Evolutionary conservation across 2,329 filamentous ascomycete genomes (phyloP).

Genomic region (Fusarium fujikuroi): DNA sequence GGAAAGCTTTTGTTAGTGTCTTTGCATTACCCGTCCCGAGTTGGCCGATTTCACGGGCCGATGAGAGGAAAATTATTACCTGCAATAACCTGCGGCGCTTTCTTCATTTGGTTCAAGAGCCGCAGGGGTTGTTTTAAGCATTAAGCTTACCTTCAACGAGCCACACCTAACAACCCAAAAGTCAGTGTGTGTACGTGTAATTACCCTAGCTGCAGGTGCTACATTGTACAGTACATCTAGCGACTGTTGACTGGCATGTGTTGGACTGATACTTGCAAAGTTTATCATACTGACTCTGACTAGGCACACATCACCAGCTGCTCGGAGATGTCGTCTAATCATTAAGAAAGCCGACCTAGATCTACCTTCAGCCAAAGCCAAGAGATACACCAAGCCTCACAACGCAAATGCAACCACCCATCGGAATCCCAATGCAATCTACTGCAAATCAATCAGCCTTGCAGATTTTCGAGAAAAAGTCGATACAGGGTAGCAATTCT

Average conservation of each 20-base stretch:
- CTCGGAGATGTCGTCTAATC: too few species aligned
- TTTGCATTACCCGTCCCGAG: neutral
- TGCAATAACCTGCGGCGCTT: constrained; percentile 14
- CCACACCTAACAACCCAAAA: constrained; percentile 5
- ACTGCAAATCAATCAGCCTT: constrained; percentile 2
- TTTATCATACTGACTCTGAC: neutral
- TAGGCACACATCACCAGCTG: neutral
- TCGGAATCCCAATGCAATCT: neutral
- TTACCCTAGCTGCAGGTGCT: neutral
- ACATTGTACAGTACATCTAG: neutral
- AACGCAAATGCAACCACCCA: neutral
- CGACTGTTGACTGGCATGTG: neutral
- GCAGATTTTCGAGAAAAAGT: neutral
- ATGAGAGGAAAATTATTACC: constrained; percentile 10
- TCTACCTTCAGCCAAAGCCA: neutral
- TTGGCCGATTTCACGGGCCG: constrained; percentile 8
- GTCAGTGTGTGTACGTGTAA: neutral
- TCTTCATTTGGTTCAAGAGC: neutral
- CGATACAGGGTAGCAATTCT: neutral
- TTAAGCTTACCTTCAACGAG: constrained; percentile 15
- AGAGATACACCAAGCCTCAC: neutral
- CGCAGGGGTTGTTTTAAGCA: constrained; percentile 14
- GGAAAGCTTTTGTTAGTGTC: neutral
- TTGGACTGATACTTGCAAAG: neutral
- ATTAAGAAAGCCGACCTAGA: neutral